Evolutionary conservation across 1,284 basidiomycete species (phyloP).

Genomic region (Heliocybe sulcata): DNA sequence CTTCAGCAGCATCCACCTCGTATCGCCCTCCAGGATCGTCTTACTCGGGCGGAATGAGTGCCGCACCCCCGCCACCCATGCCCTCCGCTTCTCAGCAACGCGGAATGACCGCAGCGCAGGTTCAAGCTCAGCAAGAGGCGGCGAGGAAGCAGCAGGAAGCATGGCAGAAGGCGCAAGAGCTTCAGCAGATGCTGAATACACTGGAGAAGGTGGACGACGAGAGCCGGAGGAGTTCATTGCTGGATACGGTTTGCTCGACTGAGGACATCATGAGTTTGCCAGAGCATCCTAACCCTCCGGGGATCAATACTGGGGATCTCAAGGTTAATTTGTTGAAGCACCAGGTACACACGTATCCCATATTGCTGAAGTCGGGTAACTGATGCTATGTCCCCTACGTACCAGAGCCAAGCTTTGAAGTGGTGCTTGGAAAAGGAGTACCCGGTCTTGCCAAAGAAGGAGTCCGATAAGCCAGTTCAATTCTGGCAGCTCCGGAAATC

Average conservation of each 20-base stretch:
- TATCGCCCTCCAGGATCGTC: conserved; percentile 8
- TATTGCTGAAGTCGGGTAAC: not conserved
- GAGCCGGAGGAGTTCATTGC: conserved; percentile 56
- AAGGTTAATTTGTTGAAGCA: conserved; percentile 71
- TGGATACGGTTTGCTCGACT: conserved; percentile 60
- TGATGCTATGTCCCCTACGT: not conserved
- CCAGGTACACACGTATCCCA: conserved; percentile 41
- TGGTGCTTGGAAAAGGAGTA: conserved; percentile 80
- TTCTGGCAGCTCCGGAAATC: conserved; percentile 74
- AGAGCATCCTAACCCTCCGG: conserved; percentile 59
- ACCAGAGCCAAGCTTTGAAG: conserved; percentile 63
- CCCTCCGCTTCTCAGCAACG: conserved; percentile 14
- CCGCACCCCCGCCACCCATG: conserved; percentile 10
- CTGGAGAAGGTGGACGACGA: conserved; percentile 77
- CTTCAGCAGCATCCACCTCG: conserved; percentile 12
- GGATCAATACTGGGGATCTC: conserved; percentile 54
- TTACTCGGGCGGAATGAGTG: conserved; percentile 11
- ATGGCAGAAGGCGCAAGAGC: conserved; percentile 52
- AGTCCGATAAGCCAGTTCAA: conserved; percentile 71
- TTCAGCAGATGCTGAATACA: conserved; percentile 54
- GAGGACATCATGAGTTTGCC: conserved; percentile 67
- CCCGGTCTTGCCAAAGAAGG: conserved; percentile 58
- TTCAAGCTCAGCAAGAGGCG: conserved; percentile 24
- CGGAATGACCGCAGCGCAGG: conserved; percentile 20
- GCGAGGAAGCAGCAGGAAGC: conserved; percentile 45